A percentile compares a stretch with the other conserved stretches of the same genome.
phyloP scores from a whole-genome alignment of 495 filamentous ascomycete genomes.

The Annulohypoxylon bovei region DNA sequence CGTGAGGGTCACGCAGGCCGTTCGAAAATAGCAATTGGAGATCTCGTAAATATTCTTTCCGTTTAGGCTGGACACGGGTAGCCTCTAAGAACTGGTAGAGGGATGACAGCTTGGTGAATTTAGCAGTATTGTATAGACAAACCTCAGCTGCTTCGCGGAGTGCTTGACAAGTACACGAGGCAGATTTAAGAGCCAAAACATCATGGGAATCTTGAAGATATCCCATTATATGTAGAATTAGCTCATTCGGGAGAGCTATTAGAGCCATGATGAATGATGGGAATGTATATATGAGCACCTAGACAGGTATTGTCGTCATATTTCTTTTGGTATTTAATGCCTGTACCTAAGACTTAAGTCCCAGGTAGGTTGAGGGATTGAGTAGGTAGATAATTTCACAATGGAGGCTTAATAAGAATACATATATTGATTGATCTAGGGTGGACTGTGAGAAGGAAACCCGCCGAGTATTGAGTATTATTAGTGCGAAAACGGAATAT shows the following conservation, averaged over 20 bases:
- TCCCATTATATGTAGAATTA: slow-evolving; percentile 24
- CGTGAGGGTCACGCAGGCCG: not conserved
- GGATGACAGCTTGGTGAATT: slow-evolving; percentile 11
- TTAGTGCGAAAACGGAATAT: too few relatives aligned
- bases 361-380: too few relatives aligned
- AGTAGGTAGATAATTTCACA: too few relatives aligned
- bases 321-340: too few relatives aligned
- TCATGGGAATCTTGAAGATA: slow-evolving; percentile 16
- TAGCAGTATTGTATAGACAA: slow-evolving; percentile 17
- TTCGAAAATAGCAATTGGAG: slow-evolving; percentile 21
- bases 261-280: slow-evolving; percentile 4
- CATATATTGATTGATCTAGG: too few relatives aligned
- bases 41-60: slow-evolving; percentile 13
- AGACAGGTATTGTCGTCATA: too few relatives aligned
- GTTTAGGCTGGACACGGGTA: slow-evolving; percentile 4
- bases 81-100: slow-evolving; percentile 12
- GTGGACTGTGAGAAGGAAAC: too few relatives aligned
- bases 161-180: slow-evolving; percentile 12
- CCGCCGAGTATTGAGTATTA: too few relatives aligned
- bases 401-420: too few relatives aligned
- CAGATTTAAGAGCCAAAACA: not conserved
- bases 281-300: not conserved
- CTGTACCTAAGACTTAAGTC: too few relatives aligned
- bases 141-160: slow-evolving; percentile 23
- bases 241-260: slow-evolving; percentile 8